A percentile compares a stretch with the other conserved stretches of the same genome.
Conservation (phyloP, 305 asterid genomes). For the Plantago rigida region DNA sequence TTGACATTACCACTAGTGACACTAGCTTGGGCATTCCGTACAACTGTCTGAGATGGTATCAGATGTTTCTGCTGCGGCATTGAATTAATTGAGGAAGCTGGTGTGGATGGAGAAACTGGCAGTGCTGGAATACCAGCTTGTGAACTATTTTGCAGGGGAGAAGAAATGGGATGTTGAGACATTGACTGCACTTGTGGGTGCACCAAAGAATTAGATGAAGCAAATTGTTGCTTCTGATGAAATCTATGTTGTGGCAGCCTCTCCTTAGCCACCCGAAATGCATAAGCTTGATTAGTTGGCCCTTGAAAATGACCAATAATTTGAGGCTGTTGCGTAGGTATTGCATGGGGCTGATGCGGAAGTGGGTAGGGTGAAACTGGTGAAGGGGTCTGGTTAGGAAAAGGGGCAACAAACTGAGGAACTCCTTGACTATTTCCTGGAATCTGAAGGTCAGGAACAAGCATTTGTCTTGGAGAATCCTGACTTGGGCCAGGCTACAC, state of each 20-base stretch:
- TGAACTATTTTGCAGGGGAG: conserved; percentile 42
- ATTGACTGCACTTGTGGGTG: conserved; percentile 36
- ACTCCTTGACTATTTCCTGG: conserved; percentile 59
- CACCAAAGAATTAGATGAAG: conserved; percentile 34
- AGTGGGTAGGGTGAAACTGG: conserved; percentile 41
- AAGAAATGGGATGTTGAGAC: conserved; percentile 41
- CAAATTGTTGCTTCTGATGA: conserved; percentile 36
- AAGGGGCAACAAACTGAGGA: conserved; percentile 44
- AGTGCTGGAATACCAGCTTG: conserved; percentile 36
- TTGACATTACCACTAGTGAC: conserved; percentile 44
- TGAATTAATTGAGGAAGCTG: conserved; percentile 40
- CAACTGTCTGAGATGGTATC: conserved; percentile 37
- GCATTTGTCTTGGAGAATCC: conserved; percentile 60
- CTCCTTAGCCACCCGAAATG: conserved; percentile 54
- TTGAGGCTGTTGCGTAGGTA: conserved; percentile 49
- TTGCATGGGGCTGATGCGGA: conserved; percentile 51
- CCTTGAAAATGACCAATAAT: conserved; percentile 45
- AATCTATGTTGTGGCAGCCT: conserved; percentile 47
- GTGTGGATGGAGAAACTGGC: conserved; percentile 38
- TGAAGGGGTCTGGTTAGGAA: conserved; percentile 40
- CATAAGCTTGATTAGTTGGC: conserved; percentile 48
- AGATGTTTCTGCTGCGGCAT: conserved; percentile 53
- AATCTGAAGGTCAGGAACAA: conserved; percentile 59
- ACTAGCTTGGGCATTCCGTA: conserved; percentile 39
- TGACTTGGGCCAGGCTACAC: conserved; percentile 58